Base-by-base conservation (phyloP, 2,329 filamentous ascomycete genomes). In the Alternaria ventricosa region DNA sequence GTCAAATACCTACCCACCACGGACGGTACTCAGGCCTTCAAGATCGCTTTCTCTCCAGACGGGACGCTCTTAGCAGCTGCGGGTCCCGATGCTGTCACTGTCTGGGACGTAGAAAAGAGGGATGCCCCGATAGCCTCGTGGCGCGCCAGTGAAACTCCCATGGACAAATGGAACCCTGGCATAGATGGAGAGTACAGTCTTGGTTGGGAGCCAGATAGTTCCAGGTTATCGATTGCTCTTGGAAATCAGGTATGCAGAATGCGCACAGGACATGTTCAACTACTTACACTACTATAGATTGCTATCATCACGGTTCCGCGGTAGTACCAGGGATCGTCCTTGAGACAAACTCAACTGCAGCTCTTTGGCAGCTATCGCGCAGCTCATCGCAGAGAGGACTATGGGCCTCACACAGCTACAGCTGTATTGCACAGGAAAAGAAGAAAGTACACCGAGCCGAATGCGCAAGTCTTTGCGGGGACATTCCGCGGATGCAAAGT, bases 1-100 rank as follows among this genome's bases (percentile, higher is more conserved):
- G 46, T 79, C 15, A 74, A 75, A 22, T 67, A 61, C 22, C 64
- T 81, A 5, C 60, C 73, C 4, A 78, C 73, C 8, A 72, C 72
- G 5, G 76, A 79, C 12, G 65, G 73, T n/a, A 68, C 68, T 13
- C 78, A 80, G 27, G 80, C 79, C 0, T 74, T 81, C 41, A 80
- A 81, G 22, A 71, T 84, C 6, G 76, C 81, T 1, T 85, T 83
- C 73, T 83, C 82, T 1, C 81, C 82, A 3, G 76, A 82, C 55
- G 82, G 82, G 11, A 66, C 64, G 5, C 72, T 82, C 30, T 71
- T 85, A 8, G 84, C 84, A 10, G 80, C 82, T 18, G 82, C 79
- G 8, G 81, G 82, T 3, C 77, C 76, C 7, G 81, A 84, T 61
- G 74, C 79, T 7, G 77, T 84, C 11, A 81, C 81, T 6, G 74